phyloP scores from a whole-genome alignment of 2,329 filamentous ascomycete genomes.

The Ilyonectria destructans region DNA sequence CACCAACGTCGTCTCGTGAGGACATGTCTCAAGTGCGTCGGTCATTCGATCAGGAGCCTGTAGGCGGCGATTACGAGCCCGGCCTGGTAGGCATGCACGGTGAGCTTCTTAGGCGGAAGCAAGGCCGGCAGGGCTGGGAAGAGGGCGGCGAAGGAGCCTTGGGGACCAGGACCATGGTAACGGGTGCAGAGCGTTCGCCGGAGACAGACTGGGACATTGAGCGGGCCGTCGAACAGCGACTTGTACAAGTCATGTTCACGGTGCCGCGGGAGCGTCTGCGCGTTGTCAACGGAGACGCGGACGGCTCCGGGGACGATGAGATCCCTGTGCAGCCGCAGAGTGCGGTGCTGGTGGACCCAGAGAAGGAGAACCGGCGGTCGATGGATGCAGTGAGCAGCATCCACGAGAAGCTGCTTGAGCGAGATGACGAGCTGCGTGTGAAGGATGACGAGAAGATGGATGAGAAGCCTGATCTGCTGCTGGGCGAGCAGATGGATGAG shows the following conservation, averaged over 20 bases:
- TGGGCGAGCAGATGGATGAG: constrained; percentile 19
- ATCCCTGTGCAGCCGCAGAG: constrained; percentile 49
- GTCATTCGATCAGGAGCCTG: constrained; percentile 53
- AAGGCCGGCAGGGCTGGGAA: constrained; percentile 71
- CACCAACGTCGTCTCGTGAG: constrained; percentile 48
- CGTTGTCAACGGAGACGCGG: constrained; percentile 87
- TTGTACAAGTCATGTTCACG: constrained; percentile 92
- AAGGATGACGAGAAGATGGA: constrained; percentile 32
- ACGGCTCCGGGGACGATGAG: constrained; percentile 52
- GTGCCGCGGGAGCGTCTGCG: constrained; percentile 88
- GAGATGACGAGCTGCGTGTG: constrained; percentile 21
- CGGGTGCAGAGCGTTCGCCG: constrained; percentile 16
- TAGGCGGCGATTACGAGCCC: constrained; percentile 62
- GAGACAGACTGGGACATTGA: constrained; percentile 87
- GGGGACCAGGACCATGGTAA: constrained; percentile 22
- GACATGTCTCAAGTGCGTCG: constrained; percentile 50
- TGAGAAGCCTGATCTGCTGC: constrained; percentile 29
- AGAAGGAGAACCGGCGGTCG: constrained; percentile 45
- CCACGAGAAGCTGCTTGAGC: constrained; percentile 30
- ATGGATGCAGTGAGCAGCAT: constrained; percentile 26
- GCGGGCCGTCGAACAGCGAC: constrained; percentile 77
- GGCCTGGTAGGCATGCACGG: constrained; percentile 62
- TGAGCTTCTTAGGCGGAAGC: constrained; percentile 69
- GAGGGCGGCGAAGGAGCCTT: constrained; percentile 44
- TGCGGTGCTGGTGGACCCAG: constrained; percentile 62